Conservation (phyloP, 2,329 filamentous ascomycete genomes). For the Colletotrichum tabaci region DNA sequence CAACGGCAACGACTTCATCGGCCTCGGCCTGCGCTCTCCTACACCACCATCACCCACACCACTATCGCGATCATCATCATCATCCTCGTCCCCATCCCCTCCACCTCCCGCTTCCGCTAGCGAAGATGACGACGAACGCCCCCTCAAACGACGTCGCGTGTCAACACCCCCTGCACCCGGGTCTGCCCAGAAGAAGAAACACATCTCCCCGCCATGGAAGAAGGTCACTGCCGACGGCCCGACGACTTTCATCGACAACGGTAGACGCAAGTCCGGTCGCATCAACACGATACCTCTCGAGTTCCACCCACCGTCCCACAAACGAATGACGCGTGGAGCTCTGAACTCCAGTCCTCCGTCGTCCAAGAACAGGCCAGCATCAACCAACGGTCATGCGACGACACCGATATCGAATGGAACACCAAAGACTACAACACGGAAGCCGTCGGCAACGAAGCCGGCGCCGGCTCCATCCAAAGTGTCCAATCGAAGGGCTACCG, state of each 20-base stretch:
- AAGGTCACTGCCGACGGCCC: constrained; percentile 87
- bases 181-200: constrained; percentile 61
- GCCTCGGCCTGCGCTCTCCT: constrained; percentile 17
- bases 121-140: constrained; percentile 61
- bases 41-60: constrained; percentile 8
- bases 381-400: constrained; percentile 49
- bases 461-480: constrained; percentile 45
- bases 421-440: constrained; percentile 48
- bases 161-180: constrained; percentile 56
- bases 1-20: constrained; percentile 42
- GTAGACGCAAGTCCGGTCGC: constrained; percentile 76
- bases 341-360: constrained; percentile 52
- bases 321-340: constrained; percentile 66
- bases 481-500: constrained; percentile 50
- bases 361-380: constrained; percentile 47
- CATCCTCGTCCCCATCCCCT: constrained; percentile 24
- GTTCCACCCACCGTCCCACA: constrained; percentile 64
- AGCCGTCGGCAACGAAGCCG: constrained; percentile 38
- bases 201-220: constrained; percentile 93
- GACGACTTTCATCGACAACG: constrained; percentile 84
- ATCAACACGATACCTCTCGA: constrained; percentile 72
- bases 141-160: constrained; percentile 75
- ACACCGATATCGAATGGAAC: constrained; percentile 50
- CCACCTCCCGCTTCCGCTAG: constrained; percentile 17
- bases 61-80: constrained; percentile 12